Evolutionary conservation across 2,329 filamentous ascomycete genomes (phyloP), one percentile per base, ranked within the genome.

Genomic region (Neurospora sp.): DNA sequence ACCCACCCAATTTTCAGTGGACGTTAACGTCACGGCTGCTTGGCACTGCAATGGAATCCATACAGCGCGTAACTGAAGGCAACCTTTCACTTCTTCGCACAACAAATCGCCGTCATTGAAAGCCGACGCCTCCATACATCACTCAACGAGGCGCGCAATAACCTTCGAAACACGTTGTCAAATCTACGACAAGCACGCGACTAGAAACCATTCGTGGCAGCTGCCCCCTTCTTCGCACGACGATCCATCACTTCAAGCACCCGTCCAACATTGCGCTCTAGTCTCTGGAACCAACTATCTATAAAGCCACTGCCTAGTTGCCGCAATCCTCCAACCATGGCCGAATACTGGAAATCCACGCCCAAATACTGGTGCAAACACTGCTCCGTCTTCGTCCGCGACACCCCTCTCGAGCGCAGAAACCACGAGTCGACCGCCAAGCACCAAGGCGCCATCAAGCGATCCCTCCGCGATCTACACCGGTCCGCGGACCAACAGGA

Each of bases 341-440:
- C 96, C 0, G 96, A 98, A 85, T 96, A 97, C 82, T 98, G 96
- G 96, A 98, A 98, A 80, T 97, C 95, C 23, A 97, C 94, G 79
- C 94, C 94, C 6, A 95, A 91, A 79, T 97, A 97, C 83, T 98
- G 94, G 93, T 99, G 96, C 87, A 98, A 98, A 81, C 92, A 97
- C 84, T 99, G 96, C 87, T 88, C 89, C 78, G 88, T 87, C 78
- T 98, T 89, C 81, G 92, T 99, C 67, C 92, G 92, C 81, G 96
- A 99, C 83, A 97, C 94, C 28, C 90, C 92, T 75, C 88, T 97
- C 80, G 94, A 97, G 80, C 91, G 90, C 75, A 86, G 89, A 74
- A 95, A 97, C 81, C 94, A 97, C 81, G 94, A 97, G 81, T 88
- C 91, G 36, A 97, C 92, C 0, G 90, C 83, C 15, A 93, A 90